Percentiles rank a stretch among this genome's conserved stretches.
Evolutionary conservation across 305 asterid genomes (phyloP).

Genomic region (Fraxinus sp.): DNA sequence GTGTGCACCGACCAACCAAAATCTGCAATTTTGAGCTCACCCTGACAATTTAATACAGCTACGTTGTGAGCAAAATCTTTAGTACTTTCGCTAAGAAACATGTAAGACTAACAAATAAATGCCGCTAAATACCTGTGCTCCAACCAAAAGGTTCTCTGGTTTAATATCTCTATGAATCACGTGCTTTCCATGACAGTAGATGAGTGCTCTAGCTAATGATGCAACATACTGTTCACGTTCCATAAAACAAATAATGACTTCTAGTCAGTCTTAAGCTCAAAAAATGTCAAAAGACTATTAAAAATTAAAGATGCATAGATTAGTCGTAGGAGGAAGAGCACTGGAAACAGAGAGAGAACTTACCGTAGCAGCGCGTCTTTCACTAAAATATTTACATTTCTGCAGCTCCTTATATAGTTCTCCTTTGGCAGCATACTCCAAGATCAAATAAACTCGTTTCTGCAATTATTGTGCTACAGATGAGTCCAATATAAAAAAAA

Average conservation of each 20-base stretch:
- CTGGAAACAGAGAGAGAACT: conserved; percentile 28
- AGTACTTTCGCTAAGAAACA: too few relatives aligned
- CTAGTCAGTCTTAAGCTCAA: conserved; percentile 25
- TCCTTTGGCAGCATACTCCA: conserved; percentile 94
- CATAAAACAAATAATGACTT: conserved; percentile 6
- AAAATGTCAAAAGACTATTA: neutral
- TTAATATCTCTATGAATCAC: too few relatives aligned
- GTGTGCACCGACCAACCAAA: conserved; percentile 99
- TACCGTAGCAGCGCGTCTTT: conserved; percentile 90
- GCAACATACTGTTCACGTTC: neutral
- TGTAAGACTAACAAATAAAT: too few relatives aligned
- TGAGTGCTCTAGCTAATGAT: neutral
- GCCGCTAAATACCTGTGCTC: too few relatives aligned
- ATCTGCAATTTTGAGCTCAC: too few relatives aligned
- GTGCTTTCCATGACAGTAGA: conserved; percentile 28
- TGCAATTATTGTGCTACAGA: conserved; percentile 33
- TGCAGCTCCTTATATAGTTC: conserved; percentile 89
- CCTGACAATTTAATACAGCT: too few relatives aligned
- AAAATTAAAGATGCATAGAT: neutral
- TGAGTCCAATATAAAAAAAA: neutral
- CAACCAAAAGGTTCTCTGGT: too few relatives aligned
- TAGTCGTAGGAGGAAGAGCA: neutral
- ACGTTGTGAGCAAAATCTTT: too few relatives aligned
- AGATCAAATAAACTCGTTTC: conserved; percentile 90
- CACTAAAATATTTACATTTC: conserved; percentile 82